A percentile compares a stretch with the other conserved stretches of the same genome.
These are phyloP conservation scores for Chenopodium album DNA, from an alignment of 148 eudicot genomes.

Conservation along the genomic window DNA sequence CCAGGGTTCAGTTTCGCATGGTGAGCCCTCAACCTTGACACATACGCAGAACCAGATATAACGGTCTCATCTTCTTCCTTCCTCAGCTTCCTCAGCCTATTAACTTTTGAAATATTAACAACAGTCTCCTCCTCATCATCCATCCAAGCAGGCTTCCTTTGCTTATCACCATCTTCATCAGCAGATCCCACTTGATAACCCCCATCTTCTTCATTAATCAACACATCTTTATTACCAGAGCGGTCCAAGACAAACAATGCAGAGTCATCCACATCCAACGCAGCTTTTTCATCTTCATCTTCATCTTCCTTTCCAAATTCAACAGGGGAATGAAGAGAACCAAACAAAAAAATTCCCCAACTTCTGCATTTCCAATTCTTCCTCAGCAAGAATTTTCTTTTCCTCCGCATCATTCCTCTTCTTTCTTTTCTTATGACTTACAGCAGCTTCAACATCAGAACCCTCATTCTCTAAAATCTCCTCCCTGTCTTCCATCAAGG, in stretches of 20 bases:
- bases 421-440: constrained; percentile 49
- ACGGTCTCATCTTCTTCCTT: constrained; percentile 80
- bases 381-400: background rate
- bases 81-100: constrained; percentile 75
- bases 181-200: constrained; percentile 25
- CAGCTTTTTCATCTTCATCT: constrained; percentile 32
- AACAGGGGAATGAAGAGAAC: constrained; percentile 59
- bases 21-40: constrained; percentile 78
- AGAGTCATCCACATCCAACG: constrained; percentile 33
- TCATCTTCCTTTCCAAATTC: constrained; percentile 55
- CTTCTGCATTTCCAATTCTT: constrained; percentile 52
- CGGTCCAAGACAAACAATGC: constrained; percentile 58
- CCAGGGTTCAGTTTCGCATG: constrained; percentile 76
- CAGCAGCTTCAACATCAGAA: constrained; percentile 9
- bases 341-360: constrained; percentile 58
- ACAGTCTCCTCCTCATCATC: constrained; percentile 68
- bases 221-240: constrained; percentile 37
- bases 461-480: constrained; percentile 32
- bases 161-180: constrained; percentile 34
- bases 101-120: constrained; percentile 65
- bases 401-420: constrained; percentile 21
- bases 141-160: constrained; percentile 79
- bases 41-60: constrained; percentile 67
- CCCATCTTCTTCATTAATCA: constrained; percentile 47
- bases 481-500: constrained; percentile 25